These are phyloP conservation scores for Apiotrichum domesticum DNA, from an alignment of 1,284 basidiomycete species.

Conservation along the genomic window DNA sequence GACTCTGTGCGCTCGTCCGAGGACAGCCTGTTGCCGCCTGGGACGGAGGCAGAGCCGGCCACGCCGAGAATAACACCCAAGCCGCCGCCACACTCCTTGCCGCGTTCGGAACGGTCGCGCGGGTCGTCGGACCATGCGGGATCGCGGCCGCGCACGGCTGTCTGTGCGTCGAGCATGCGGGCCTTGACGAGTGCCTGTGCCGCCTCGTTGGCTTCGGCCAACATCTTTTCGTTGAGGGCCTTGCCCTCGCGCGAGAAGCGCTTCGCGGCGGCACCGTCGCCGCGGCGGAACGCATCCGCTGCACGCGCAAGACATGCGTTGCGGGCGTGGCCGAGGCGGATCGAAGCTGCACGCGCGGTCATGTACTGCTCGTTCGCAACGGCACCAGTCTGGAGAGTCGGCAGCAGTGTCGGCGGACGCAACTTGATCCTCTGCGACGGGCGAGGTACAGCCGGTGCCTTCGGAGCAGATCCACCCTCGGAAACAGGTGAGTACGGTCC, in stretches of 20 bases:
- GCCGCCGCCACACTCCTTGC: conserved; percentile 70
- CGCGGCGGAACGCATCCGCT: conserved; percentile 87
- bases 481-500: conserved; percentile 11
- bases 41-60: conserved; percentile 55
- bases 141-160: conserved; percentile 65
- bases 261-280: conserved; percentile 91
- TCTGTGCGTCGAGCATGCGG: conserved; percentile 65
- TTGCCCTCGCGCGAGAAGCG: conserved; percentile 89
- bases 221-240: conserved; percentile 84
- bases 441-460: conserved; percentile 54
- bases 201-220: conserved; percentile 70
- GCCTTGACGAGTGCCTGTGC: conserved; percentile 73
- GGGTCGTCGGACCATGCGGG: conserved; percentile 74
- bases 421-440: conserved; percentile 76
- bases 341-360: conserved; percentile 72
- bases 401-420: conserved; percentile 72
- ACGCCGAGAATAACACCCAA: conserved; percentile 84
- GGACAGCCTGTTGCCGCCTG: conserved; percentile 53
- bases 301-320: conserved; percentile 93
- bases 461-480: not conserved
- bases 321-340: conserved; percentile 84
- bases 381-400: conserved; percentile 79
- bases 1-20: conserved; percentile 77
- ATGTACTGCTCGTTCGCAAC: conserved; percentile 75
- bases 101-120: conserved; percentile 66